Conservation (phyloP, 2,329 filamentous ascomycete species). For the Aspergillus quadricinctus region DNA sequence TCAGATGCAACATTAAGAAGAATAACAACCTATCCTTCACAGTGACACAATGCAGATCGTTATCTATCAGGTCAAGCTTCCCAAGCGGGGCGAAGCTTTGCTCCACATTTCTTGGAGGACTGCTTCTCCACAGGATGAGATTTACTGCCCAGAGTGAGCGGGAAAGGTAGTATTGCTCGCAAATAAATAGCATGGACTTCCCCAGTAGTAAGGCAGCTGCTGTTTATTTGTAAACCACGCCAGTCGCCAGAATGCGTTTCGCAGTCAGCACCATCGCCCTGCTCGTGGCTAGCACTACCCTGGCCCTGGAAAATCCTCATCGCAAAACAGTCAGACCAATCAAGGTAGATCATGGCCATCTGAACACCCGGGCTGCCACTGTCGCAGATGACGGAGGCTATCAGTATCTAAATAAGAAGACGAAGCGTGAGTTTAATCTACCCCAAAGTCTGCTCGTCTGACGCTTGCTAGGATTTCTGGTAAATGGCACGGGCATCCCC, state of each 20-base stretch:
- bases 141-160: too few relatives aligned
- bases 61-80: background rate
- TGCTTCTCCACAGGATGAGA: too few relatives aligned
- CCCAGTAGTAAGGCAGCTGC: background rate
- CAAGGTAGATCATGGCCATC: background rate
- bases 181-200: background rate
- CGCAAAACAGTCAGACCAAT: background rate
- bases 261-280: slow-evolving; percentile 1
- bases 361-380: background rate
- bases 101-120: background rate
- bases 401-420: slow-evolving; percentile 12
- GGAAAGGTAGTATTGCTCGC: background rate
- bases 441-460: background rate
- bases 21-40: too few relatives aligned
- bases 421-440: slow-evolving; percentile 8
- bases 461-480: slow-evolving; percentile 51
- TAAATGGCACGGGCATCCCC: slow-evolving; percentile 62
- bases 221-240: background rate
- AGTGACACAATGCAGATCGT: background rate
- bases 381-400: background rate
- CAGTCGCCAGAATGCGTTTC: slow-evolving; percentile 4
- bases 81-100: background rate
- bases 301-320: background rate
- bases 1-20: background rate
- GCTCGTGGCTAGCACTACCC: slow-evolving; percentile 7